Evolutionary conservation across 2,329 filamentous ascomycete genomes (phyloP).

Genomic region (Chrysoporthe cubensis): DNA sequence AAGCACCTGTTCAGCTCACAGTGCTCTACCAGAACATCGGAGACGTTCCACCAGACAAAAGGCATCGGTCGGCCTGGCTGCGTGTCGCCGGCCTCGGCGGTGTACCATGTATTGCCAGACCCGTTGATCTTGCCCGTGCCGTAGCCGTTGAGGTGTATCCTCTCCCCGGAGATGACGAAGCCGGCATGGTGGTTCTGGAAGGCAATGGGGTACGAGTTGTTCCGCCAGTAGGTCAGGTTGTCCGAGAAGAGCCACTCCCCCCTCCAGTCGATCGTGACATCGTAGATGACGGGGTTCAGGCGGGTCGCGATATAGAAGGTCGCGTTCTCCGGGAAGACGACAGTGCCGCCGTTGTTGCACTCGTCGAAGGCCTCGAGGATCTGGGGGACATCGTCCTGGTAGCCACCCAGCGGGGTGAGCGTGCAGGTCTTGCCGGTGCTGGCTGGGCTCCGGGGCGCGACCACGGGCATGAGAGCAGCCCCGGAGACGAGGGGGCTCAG

Average conservation of each 20-base stretch:
- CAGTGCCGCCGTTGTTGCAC: slow-evolving; percentile 38
- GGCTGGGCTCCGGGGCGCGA: slow-evolving; percentile 25
- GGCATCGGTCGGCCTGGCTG: slow-evolving; percentile 59
- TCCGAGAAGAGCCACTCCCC: slow-evolving; percentile 57
- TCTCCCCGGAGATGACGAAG: slow-evolving; percentile 53
- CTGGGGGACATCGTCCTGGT: slow-evolving; percentile 34
- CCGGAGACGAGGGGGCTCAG: slow-evolving; percentile 12
- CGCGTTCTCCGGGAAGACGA: slow-evolving; percentile 54
- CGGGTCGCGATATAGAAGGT: slow-evolving; percentile 55
- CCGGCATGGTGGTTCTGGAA: slow-evolving; percentile 61
- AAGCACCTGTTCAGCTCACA: slow-evolving; percentile 34
- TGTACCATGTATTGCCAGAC: slow-evolving; percentile 60
- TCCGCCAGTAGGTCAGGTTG: slow-evolving; percentile 58
- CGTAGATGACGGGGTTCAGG: slow-evolving; percentile 52
- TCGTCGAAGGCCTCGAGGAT: slow-evolving; percentile 35
- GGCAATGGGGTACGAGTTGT: slow-evolving; percentile 54
- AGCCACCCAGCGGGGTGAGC: slow-evolving; percentile 30
- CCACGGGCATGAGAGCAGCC: slow-evolving; percentile 10
- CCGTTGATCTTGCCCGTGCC: slow-evolving; percentile 58
- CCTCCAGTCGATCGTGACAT: slow-evolving; percentile 56
- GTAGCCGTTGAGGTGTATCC: slow-evolving; percentile 56
- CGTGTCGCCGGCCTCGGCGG: slow-evolving; percentile 49
- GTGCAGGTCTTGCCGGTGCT: slow-evolving; percentile 32
- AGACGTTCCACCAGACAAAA: slow-evolving; percentile 62
- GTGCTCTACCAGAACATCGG: slow-evolving; percentile 55